Percentiles rank a stretch among this genome's conserved stretches.
These are phyloP conservation scores for Euphrasia confusa DNA, from an alignment of 257 asterid genomes.

Conservation along the genomic window DNA sequence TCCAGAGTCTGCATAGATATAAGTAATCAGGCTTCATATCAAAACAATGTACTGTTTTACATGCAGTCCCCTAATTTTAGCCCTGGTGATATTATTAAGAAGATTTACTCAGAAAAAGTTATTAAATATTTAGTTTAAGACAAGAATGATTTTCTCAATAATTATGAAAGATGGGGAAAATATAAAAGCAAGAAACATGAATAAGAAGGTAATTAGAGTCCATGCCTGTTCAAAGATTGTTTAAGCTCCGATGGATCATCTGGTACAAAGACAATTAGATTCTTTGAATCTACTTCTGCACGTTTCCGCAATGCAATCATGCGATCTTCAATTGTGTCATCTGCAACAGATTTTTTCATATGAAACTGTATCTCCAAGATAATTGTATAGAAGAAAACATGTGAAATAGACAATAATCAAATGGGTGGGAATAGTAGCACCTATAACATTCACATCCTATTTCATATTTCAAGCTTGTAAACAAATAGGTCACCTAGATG, in stretches of 20 bases:
- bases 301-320: constrained; percentile 85
- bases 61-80: constrained; percentile 1
- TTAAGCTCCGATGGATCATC: constrained; percentile 61
- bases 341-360: constrained; percentile 42
- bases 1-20: constrained; percentile 57
- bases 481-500: constrained; percentile 11
- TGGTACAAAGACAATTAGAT: constrained; percentile 52
- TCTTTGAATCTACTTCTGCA: constrained; percentile 81
- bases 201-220: constrained; percentile 12
- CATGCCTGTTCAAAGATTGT: constrained; percentile 85
- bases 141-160: constrained; percentile 2
- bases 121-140: background rate
- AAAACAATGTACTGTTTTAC: constrained; percentile 9
- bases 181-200: background rate
- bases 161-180: background rate
- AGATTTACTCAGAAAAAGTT: background rate
- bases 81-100: constrained; percentile 16
- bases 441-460: background rate
- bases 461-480: constrained; percentile 14
- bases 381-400: constrained; percentile 8
- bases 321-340: constrained; percentile 87
- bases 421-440: constrained; percentile 14
- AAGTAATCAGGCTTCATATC: constrained; percentile 27
- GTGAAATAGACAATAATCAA: background rate
- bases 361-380: constrained; percentile 10